phyloP scores from a whole-genome alignment of 805 yeast species.

The Yamadazyma sp. region DNA sequence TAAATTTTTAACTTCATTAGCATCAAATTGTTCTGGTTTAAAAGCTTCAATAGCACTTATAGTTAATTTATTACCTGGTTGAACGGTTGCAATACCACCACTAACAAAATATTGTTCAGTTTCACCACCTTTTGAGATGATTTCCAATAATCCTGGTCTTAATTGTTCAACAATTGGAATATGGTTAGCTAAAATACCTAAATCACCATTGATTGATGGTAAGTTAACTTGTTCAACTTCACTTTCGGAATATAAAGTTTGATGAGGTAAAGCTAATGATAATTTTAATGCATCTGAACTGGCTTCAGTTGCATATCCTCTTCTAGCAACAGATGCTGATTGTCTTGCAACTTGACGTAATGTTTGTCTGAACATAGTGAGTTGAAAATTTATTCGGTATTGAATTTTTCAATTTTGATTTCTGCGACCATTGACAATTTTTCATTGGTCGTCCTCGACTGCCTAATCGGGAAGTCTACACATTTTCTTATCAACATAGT shows the following conservation, averaged over 20 bases:
- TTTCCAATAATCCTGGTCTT: constrained; percentile 91
- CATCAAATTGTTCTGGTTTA: constrained; percentile 83
- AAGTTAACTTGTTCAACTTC: constrained; percentile 76
- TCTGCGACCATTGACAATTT: constrained; percentile 11
- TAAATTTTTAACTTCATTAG: constrained; percentile 72
- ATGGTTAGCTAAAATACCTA: constrained; percentile 97
- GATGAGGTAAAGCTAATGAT: constrained; percentile 89
- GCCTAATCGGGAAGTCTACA: constrained; percentile 22
- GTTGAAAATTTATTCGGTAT: constrained; percentile 2
- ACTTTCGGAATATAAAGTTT: constrained; percentile 60
- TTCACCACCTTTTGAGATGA: constrained; percentile 73
- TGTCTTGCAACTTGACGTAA: constrained; percentile 59
- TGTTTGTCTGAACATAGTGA: constrained; percentile 59
- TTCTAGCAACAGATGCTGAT: constrained; percentile 56
- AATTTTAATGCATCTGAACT: constrained; percentile 71
- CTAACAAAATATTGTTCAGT: constrained; percentile 81
- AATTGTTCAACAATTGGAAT: constrained; percentile 97
- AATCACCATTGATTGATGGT: constrained; percentile 92
- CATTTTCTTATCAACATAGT: too few relatives aligned
- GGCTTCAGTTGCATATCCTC: constrained; percentile 88
- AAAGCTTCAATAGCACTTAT: constrained; percentile 95
- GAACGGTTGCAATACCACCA: constrained; percentile 96
- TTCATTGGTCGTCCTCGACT: constrained; percentile 34
- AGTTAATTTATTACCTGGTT: constrained; percentile 87
- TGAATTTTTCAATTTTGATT: constrained; percentile 12